Evolutionary conservation across 805 yeast genomes (phyloP).

Genomic region (Metschnikowia bowlesiae): DNA sequence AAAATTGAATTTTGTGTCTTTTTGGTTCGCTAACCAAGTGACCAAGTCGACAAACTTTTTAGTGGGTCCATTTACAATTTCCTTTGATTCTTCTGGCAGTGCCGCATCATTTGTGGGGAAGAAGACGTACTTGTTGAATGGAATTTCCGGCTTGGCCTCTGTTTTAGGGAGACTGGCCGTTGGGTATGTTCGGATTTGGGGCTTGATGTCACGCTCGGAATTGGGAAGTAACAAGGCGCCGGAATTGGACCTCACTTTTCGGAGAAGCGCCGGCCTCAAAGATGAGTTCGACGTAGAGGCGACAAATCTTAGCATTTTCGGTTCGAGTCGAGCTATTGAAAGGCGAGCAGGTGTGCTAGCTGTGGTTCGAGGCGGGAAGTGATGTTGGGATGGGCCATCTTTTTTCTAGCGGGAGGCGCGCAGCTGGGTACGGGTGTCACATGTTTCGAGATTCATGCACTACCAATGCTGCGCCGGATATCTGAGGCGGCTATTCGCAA

Average conservation of each 20-base stretch:
- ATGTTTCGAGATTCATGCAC: background rate
- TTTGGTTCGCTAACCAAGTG: conserved; percentile 12
- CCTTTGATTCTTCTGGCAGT: background rate
- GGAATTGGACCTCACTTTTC: conserved; percentile 31
- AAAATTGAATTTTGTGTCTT: conserved; percentile 3
- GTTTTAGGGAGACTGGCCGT: background rate
- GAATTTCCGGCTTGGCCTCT: background rate
- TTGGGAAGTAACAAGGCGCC: conserved; percentile 12
- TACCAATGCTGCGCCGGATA: background rate
- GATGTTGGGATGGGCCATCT: background rate
- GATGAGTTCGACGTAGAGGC: conserved; percentile 34
- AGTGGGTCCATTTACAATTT: background rate
- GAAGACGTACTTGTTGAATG: background rate
- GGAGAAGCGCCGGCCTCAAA: conserved; percentile 34
- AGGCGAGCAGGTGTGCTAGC: background rate
- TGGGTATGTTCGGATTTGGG: conserved; percentile 10
- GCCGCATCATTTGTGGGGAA: background rate
- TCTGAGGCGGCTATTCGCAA: background rate
- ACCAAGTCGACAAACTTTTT: conserved; percentile 27
- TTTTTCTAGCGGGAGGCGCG: conserved; percentile 3
- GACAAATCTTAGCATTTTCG: conserved; percentile 35
- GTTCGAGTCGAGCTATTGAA: background rate
- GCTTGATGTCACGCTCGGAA: conserved; percentile 10
- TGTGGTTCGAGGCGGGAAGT: background rate
- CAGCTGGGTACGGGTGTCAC: conserved; percentile 1